Conservation (phyloP, 306 rosid genomes). For the Hippophae gyantsensis region DNA sequence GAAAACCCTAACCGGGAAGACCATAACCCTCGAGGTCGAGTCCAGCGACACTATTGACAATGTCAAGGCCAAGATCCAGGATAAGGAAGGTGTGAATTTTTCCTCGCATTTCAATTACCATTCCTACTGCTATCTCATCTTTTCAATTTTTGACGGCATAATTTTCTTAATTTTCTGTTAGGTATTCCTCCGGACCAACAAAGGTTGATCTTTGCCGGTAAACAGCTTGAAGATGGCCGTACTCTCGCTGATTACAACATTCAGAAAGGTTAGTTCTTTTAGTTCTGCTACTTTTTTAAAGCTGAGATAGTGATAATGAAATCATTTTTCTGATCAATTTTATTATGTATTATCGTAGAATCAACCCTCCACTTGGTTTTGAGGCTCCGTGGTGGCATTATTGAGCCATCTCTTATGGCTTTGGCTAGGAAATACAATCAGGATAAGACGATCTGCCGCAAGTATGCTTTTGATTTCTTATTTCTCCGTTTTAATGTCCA, state of each 20-base stretch:
- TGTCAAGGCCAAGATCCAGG: conserved; percentile 90
- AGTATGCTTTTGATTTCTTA: conserved; percentile 34
- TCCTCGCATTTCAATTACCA: neutral
- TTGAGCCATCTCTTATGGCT: conserved; percentile 96
- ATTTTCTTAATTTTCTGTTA: neutral
- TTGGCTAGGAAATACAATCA: conserved; percentile 94
- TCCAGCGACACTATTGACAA: conserved; percentile 91
- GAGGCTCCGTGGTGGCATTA: conserved; percentile 99
- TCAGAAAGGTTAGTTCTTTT: conserved; percentile 57
- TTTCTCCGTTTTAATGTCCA: neutral
- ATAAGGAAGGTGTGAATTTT: conserved; percentile 62
- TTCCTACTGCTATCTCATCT: neutral
- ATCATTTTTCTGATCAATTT: neutral
- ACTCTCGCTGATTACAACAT: conserved; percentile 94
- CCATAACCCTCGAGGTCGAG: conserved; percentile 98
- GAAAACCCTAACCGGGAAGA: conserved; percentile 96
- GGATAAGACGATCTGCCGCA: conserved; percentile 94
- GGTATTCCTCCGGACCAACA: conserved; percentile 99
- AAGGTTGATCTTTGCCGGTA: conserved; percentile 89
- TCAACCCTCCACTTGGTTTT: conserved; percentile 94
- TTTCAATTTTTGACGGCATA: too few relatives aligned
- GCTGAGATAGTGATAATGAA: neutral
- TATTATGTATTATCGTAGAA: conserved; percentile 26
- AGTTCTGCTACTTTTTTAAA: neutral
- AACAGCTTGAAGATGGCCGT: conserved; percentile 97